Conservation (phyloP, 2,329 filamentous ascomycete species). For the Aspergillus brunneoviolaceus region DNA sequence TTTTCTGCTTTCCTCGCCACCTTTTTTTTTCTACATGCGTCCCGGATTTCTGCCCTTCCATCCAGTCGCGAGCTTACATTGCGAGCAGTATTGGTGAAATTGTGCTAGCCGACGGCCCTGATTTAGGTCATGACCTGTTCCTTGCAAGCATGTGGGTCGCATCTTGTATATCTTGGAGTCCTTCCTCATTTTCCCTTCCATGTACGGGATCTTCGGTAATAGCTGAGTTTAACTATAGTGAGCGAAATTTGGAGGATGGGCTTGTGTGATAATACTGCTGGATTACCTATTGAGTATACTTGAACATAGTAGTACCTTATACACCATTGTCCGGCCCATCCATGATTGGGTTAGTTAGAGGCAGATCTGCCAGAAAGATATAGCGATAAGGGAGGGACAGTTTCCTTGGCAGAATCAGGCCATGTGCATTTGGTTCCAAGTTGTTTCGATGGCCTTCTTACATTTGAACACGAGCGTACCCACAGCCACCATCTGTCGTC, state of each 20-base stretch:
- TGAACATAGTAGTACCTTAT: not conserved
- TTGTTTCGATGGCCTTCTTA: not conserved
- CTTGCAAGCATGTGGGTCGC: not conserved
- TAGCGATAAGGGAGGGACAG: not conserved
- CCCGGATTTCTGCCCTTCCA: not conserved
- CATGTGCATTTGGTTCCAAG: not conserved
- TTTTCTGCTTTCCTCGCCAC: not conserved
- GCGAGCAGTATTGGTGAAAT: not conserved
- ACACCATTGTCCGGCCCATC: not conserved
- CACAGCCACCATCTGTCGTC: too few relatives aligned
- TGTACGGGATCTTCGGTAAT: constrained; percentile 19
- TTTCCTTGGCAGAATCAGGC: not conserved
- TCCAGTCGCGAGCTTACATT: not conserved
- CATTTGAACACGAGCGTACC: not conserved
- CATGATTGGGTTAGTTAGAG: not conserved
- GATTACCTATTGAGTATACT: not conserved
- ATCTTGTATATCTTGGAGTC: constrained; percentile 19
- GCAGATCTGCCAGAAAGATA: not conserved
- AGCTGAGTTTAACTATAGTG: constrained; percentile 12
- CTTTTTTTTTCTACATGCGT: not conserved
- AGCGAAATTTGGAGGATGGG: not conserved
- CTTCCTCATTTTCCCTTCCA: constrained; percentile 10
- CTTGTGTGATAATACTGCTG: not conserved
- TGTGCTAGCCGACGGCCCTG: not conserved
- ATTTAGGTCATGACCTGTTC: not conserved